phyloP scores from a whole-genome alignment of 2,329 filamentous ascomycete species.

The Gaeumannomyces sp. region DNA sequence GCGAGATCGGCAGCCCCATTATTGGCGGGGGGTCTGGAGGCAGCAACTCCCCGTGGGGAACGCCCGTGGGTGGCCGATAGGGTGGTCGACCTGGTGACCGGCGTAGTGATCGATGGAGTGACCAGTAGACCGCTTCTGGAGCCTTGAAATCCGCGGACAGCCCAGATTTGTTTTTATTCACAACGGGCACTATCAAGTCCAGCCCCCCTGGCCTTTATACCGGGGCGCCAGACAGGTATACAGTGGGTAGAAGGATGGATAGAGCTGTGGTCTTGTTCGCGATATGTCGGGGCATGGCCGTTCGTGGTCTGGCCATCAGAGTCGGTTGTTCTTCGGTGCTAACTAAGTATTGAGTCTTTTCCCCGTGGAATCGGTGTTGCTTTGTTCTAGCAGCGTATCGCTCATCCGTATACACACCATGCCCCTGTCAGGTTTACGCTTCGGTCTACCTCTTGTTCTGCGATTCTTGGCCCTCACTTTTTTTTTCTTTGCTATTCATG shows the following conservation, averaged over 20 bases:
- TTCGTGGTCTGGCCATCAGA: not conserved
- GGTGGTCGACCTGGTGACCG: not conserved
- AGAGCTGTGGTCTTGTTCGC: not conserved
- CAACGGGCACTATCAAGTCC: not conserved
- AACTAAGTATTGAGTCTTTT: not conserved
- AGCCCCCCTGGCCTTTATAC: not conserved
- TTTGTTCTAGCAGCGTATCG: not conserved
- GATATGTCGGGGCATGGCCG: not conserved
- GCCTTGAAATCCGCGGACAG: not conserved
- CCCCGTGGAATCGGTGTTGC: not conserved
- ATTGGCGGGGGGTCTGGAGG: slow-evolving; percentile 25
- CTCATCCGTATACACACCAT: not conserved
- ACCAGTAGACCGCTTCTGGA: not conserved
- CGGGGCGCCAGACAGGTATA: not conserved
- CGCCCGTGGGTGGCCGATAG: not conserved
- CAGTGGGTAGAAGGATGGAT: not conserved
- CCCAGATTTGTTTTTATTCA: not conserved
- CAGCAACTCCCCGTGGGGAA: slow-evolving; percentile 25
- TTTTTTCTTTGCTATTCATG: not conserved
- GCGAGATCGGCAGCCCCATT: slow-evolving; percentile 65
- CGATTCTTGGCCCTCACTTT: not conserved
- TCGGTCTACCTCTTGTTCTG: not conserved
- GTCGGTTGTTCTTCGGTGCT: not conserved
- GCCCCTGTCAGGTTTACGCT: not conserved
- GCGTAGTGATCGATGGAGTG: not conserved